A percentile compares a stretch with the other conserved stretches of the same genome.
These are phyloP conservation scores for Mycena venus DNA, from an alignment of 768 basidiomycete genomes.

Conservation along the genomic window DNA sequence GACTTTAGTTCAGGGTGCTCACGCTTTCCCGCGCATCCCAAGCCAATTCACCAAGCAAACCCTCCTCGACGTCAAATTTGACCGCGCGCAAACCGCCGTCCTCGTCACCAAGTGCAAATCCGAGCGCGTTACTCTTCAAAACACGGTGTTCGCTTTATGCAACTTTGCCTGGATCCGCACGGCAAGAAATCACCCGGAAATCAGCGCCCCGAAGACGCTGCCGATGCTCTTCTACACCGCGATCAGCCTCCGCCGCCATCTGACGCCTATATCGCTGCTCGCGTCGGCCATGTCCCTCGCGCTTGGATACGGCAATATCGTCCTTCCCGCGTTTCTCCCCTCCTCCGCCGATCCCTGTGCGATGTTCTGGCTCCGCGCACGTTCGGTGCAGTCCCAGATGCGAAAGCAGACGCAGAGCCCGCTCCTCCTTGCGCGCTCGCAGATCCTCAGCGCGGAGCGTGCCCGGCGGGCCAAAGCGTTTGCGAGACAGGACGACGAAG, in stretches of 20 bases:
- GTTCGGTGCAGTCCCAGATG: slow-evolving; percentile 33
- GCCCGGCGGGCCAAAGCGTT: slow-evolving; percentile 23
- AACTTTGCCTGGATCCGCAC: slow-evolving; percentile 34
- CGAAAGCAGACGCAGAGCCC: slow-evolving; percentile 26
- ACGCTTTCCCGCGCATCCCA: slow-evolving; percentile 25
- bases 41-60: slow-evolving; percentile 6
- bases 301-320: slow-evolving; percentile 37
- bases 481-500: slow-evolving; percentile 26
- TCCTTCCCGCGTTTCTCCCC: slow-evolving; percentile 34
- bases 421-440: slow-evolving; percentile 32
- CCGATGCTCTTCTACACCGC: slow-evolving; percentile 35
- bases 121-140: slow-evolving; percentile 28
- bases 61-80: slow-evolving; percentile 18
- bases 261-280: slow-evolving; percentile 23
- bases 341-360: slow-evolving; percentile 7
- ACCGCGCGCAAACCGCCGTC: slow-evolving; percentile 15
- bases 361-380: slow-evolving; percentile 37
- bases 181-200: not conserved
- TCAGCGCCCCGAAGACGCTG: slow-evolving; percentile 13
- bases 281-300: slow-evolving; percentile 35
- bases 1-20: not conserved
- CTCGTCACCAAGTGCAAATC: slow-evolving; percentile 28
- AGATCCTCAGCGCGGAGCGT: slow-evolving; percentile 28
- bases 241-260: slow-evolving; percentile 32
- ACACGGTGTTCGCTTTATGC: slow-evolving; percentile 35